Evolutionary conservation across 2,329 filamentous ascomycete species (phyloP).

Genomic region (Aureobasidium pullulans): DNA sequence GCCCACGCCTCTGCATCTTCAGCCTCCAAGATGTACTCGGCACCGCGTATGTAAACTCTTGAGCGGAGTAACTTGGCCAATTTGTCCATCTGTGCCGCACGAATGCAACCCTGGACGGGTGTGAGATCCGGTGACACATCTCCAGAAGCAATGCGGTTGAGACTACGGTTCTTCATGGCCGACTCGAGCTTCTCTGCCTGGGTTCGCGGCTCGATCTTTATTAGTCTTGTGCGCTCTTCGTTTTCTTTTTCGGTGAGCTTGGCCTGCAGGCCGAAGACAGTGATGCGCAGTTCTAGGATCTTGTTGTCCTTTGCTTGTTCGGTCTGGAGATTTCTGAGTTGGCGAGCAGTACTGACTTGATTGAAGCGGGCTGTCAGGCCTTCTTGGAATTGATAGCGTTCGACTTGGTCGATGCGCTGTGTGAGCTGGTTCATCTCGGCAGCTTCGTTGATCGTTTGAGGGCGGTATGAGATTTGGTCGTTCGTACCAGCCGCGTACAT

Average conservation of each 20-base stretch:
- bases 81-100: neutral
- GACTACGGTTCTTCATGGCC: neutral
- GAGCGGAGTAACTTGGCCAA: neutral
- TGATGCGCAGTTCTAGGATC: neutral
- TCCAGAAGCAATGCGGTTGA: neutral
- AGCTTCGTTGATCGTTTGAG: neutral
- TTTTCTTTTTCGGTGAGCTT: neutral
- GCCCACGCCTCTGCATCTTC: slow-evolving; percentile 1
- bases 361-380: neutral
- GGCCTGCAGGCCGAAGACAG: neutral
- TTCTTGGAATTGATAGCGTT: neutral
- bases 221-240: neutral
- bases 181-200: neutral
- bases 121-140: neutral
- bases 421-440: neutral
- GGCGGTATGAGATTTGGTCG: neutral
- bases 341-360: neutral
- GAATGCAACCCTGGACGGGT: neutral
- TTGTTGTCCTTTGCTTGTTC: neutral
- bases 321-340: neutral
- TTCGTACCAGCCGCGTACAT: neutral
- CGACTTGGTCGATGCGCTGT: neutral
- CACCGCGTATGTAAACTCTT: neutral
- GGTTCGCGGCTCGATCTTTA: neutral
- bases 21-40: neutral